Base-by-base conservation (phyloP, 805 yeast genomes). In the Myxozyma mucilagina region DNA sequence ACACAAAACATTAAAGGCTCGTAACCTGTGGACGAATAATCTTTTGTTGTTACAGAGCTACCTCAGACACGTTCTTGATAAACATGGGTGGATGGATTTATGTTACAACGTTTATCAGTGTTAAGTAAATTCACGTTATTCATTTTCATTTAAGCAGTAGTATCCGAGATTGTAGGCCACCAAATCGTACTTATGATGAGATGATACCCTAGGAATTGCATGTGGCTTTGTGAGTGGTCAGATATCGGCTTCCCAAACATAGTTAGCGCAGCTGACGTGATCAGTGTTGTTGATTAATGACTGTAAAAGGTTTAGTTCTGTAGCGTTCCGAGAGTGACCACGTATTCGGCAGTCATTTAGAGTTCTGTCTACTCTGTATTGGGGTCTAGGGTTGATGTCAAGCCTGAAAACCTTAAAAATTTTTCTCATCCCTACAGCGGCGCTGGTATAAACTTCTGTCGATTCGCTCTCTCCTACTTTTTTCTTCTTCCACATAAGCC, bases 261-360 rank as follows among this genome's bases (percentile, higher is more conserved):
- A 47, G 51, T 24, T 29, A 24, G 51, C 20, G 45, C 45, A 20
- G 38, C 20, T 32, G 51, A 34, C 54, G 54, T 50, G 45, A 24
- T 50, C 18, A 5, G 36, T 7, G n/a, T 10, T 50, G 45, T 50
- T 36, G 38, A 50, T 29, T 16, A 2, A 1, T 11, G 20, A 13
- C 54, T 24, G 10, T 10, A 39, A 24, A 3, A 18, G 18, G 54
- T 35, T 18, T 50, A 50, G 54, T 36, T 18, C 16, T 18, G 29
- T 29, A 20, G 16, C 11, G 49, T 13, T 29, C 56, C 56, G 56
- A 52, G 48, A 41, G 41, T 41, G 24, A 48, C 16, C n/a, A 29
- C 48, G 56, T 42, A 52, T 43, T 43, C 56, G 56, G 48, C 47
- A 29, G 39, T 13, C 10, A 29, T 29, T 29, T 42, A 52, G 48